These are phyloP conservation scores for Blumeria hordei DNA, from an alignment of 2,329 filamentous ascomycete genomes.

Conservation along the genomic window DNA sequence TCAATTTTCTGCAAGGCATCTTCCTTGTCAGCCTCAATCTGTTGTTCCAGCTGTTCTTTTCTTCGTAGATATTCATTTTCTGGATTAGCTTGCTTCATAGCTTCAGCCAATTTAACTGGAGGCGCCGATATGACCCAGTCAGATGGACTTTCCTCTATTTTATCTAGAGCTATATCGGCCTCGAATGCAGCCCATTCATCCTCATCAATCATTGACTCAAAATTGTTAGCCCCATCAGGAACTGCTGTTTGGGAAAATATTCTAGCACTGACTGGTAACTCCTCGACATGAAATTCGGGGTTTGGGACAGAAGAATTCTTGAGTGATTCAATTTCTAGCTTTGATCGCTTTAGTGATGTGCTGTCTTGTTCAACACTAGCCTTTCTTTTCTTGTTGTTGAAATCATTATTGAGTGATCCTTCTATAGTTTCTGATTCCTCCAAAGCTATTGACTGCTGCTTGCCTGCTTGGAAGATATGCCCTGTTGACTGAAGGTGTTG, in stretches of 20 bases:
- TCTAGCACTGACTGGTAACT: constrained; percentile 23
- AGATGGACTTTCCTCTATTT: constrained; percentile 13
- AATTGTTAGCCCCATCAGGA: constrained; percentile 19
- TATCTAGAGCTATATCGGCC: constrained; percentile 41
- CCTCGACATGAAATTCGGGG: neutral
- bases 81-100: constrained; percentile 29
- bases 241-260: constrained; percentile 41
- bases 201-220: constrained; percentile 32
- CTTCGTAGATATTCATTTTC: constrained; percentile 24
- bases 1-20: constrained; percentile 51
- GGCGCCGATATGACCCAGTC: constrained; percentile 44
- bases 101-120: constrained; percentile 33
- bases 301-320: constrained; percentile 14
- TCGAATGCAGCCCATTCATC: constrained; percentile 75
- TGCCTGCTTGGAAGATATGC: constrained; percentile 19
- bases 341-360: constrained; percentile 20
- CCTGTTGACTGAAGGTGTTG: constrained; percentile 27
- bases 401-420: constrained; percentile 2
- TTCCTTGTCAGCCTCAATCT: constrained; percentile 44
- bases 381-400: constrained; percentile 27
- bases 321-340: constrained; percentile 15
- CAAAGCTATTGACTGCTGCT: constrained; percentile 5
- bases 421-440: constrained; percentile 2
- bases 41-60: constrained; percentile 25
- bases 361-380: constrained; percentile 17